These are phyloP conservation scores for Lactarius indigo DNA, from an alignment of 768 basidiomycete genomes.

Conservation along the genomic window DNA sequence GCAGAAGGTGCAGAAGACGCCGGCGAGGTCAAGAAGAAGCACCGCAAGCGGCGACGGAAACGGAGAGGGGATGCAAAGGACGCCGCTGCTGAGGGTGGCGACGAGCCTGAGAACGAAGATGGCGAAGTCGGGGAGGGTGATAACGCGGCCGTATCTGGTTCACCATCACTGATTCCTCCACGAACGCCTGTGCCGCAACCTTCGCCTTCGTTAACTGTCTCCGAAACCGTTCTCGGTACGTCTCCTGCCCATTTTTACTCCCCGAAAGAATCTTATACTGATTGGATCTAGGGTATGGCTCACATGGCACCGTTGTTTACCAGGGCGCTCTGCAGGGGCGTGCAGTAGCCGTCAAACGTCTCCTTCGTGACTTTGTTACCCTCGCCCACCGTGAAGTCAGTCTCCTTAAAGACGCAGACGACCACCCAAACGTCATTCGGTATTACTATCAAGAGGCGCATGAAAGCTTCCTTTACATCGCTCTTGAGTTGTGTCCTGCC, in stretches of 20 bases:
- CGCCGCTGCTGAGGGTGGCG: constrained; percentile 26
- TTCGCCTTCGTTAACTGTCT: constrained; percentile 59
- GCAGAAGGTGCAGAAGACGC: constrained; percentile 57
- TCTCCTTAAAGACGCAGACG: constrained; percentile 93
- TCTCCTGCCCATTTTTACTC: constrained; percentile 2
- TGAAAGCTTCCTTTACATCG: constrained; percentile 94
- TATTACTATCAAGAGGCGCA: constrained; percentile 97
- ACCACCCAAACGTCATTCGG: constrained; percentile 97
- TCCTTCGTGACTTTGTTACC: constrained; percentile 93
- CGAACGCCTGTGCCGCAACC: constrained; percentile 23
- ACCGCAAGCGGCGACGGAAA: constrained; percentile 25
- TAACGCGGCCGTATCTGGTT: constrained; percentile 9
- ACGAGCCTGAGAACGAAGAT: constrained; percentile 25
- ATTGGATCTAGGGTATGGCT: constrained; percentile 73
- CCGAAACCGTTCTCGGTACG: constrained; percentile 72
- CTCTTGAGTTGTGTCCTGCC: constrained; percentile 90
- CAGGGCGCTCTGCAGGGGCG: constrained; percentile 94
- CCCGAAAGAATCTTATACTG: constrained; percentile 8
- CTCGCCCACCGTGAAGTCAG: constrained; percentile 91
- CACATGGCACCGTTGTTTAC: constrained; percentile 95
- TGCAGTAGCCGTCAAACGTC: constrained; percentile 96
- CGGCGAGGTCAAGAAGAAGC: constrained; percentile 37
- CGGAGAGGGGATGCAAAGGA: constrained; percentile 22
- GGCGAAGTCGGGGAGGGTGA: constrained; percentile 23
- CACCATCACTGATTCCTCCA: constrained; percentile 27